Base-by-base conservation (phyloP, 164 flowering plant species). In the Amborella trichopoda region DNA sequence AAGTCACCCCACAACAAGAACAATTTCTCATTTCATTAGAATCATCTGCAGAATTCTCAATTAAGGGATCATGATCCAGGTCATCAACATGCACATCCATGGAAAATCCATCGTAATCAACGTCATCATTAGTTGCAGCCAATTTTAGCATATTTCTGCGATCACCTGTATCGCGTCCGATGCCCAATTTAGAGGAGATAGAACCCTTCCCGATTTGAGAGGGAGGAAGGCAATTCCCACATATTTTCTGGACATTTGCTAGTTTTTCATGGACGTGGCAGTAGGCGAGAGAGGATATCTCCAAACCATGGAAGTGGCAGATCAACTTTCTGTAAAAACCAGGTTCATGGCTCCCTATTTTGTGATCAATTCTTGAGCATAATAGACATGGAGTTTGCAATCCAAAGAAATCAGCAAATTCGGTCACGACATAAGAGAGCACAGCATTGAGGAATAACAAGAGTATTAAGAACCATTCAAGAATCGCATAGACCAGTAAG, bases 391-490 rank as follows among this genome's bases (percentile, higher is more conserved):
- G 99, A 10, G 81, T 56, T 56, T 80, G 67, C 5, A 91, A 82
- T 48, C 96, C 94, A 42, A 91, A 84, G 65, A 65, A 84, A 2
- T 66, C 65, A 0, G 95, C 75, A 33, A 75, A 91, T 48, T 69
- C 78, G 28, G 64, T 10, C 53, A 82, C 80, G 54, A 91, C 62
- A 58, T 73, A 80, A 39, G 94, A 91, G 42, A 83, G 82, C 3
- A 87, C 64, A 26, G 96, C 81, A 49, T 91, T 87, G 30, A 82
- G 67, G 22, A 91, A 81, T 36, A 87, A 85, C 40, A 82, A 66
- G 37, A 63, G 0, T 48, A 87, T 87, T 19, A 91, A 58, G 61
- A 68, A 49, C 99, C 99, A 91, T 67, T 91, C 99, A 12, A 91
- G 82, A 23, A 76, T 11, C 9, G 79, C 80, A 36, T 81, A 83